Evolutionary conservation across 257 asterid genomes (phyloP).

Genomic region (Anisodus tanguticus): DNA sequence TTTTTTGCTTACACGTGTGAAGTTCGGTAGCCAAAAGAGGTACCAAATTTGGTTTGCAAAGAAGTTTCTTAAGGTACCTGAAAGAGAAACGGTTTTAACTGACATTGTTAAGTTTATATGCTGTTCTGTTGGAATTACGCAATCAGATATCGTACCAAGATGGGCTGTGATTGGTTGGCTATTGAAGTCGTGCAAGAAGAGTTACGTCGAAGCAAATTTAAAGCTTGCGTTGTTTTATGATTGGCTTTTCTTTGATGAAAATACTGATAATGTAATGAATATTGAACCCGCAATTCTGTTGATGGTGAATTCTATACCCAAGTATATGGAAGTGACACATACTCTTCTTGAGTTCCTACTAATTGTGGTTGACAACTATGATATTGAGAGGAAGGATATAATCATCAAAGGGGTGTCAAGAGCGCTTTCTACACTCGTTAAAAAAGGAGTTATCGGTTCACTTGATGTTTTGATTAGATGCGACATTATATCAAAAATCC

Average conservation of each 20-base stretch:
- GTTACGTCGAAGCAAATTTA: slow-evolving; percentile 62
- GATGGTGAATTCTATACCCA: neutral
- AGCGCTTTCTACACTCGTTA: slow-evolving; percentile 53
- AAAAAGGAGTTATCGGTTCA: slow-evolving; percentile 60
- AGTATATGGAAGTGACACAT: neutral
- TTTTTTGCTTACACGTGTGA: slow-evolving; percentile 71
- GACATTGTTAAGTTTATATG: slow-evolving; percentile 83
- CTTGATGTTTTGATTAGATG: slow-evolving; percentile 55
- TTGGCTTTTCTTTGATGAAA: slow-evolving; percentile 82
- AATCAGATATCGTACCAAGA: slow-evolving; percentile 64
- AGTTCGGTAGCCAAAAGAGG: slow-evolving; percentile 63
- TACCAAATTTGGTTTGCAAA: slow-evolving; percentile 70
- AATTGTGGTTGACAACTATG: slow-evolving; percentile 33
- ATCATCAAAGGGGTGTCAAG: slow-evolving; percentile 53
- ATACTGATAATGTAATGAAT: slow-evolving; percentile 64
- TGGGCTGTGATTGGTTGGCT: slow-evolving; percentile 79
- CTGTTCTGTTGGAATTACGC: slow-evolving; percentile 65
- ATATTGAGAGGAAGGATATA: slow-evolving; percentile 64
- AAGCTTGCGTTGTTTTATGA: slow-evolving; percentile 80
- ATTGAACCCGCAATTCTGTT: slow-evolving; percentile 59
- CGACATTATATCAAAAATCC: slow-evolving; percentile 55
- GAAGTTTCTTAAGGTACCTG: slow-evolving; percentile 58
- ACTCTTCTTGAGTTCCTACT: neutral
- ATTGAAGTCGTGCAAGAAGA: slow-evolving; percentile 51
- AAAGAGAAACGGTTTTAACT: slow-evolving; percentile 49